Base-by-base conservation (phyloP, 306 rosid species). In the Senna siamea region DNA sequence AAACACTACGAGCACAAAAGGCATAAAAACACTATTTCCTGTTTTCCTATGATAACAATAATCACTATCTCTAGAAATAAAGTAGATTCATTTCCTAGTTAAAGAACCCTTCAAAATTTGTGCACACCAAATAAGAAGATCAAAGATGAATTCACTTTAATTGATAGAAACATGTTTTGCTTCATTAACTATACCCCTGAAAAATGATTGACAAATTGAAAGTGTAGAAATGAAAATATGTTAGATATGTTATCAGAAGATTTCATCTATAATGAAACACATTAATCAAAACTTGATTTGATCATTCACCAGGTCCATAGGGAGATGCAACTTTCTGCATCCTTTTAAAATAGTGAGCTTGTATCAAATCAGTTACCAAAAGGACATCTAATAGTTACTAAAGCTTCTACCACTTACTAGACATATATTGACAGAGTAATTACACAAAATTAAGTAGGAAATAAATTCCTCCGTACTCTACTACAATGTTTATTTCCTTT, bases 31-130 rank as follows among this genome's bases (percentile, higher is more conserved):
- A 37, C 19, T 18, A 26, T 9, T 61, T 41, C 41, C 28, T 20
- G 11, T 17, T 9, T 35, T 35, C 47, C 67, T 34, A 17, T 26
- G 30, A 26, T 26, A 32, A 30, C 12, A 58, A 35, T 30, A 75
- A 60, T 35, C 20, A 69, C 63, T 37, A 77, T 51, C 72, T 44
- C 54, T 64, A 7, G 70, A 62, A 68, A 71, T 50, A 48, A 6
- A 19, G 19, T 22, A 18, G 52, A 76, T 28, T 34, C 51, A 34
- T 60, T 70, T 35, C 62, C 57, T 28, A 38, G 53, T 58, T 50
- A 48, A n/a, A n/a, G n/a, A n/a, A n/a, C n/a, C n/a, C n/a, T n/a
- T n/a, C n/a, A n/a, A n/a, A n/a, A n/a, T n/a, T n/a, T n/a, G n/a
- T n/a, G n/a, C n/a, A n/a, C n/a, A 70, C 17, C 32, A 18, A 56